A percentile compares a stretch with the other conserved stretches of the same genome.
Conservation (phyloP, 164 flowering plant species). For the Umbellularia californica region DNA sequence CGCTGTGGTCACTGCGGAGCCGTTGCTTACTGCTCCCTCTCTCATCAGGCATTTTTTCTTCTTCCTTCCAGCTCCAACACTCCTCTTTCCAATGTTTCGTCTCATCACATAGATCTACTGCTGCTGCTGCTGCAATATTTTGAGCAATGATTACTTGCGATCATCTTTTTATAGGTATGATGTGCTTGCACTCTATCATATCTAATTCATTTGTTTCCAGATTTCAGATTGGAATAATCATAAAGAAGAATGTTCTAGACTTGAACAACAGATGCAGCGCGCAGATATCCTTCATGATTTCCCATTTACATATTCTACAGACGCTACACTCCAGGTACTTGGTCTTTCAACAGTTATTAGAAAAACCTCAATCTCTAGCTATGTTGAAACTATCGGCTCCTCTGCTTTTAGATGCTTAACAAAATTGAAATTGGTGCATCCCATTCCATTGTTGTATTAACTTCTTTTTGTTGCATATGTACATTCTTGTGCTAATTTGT, state of each 20-base stretch:
- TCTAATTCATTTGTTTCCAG: slow-evolving; percentile 24
- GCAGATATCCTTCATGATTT: slow-evolving; percentile 54
- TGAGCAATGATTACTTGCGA: neutral
- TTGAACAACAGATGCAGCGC: slow-evolving; percentile 61
- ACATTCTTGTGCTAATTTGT: too few relatives aligned
- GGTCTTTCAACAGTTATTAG: neutral
- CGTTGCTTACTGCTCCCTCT: slow-evolving; percentile 74
- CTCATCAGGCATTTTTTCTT: slow-evolving; percentile 59
- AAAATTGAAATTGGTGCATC: neutral
- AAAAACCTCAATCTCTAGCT: neutral
- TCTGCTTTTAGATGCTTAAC: neutral
- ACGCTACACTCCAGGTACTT: slow-evolving; percentile 55
- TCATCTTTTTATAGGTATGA: neutral
- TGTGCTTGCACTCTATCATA: neutral
- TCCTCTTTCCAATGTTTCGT: neutral
- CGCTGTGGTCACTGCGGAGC: slow-evolving; percentile 73
- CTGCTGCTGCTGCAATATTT: neutral
- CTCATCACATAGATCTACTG: neutral
- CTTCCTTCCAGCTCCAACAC: neutral
- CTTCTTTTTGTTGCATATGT: too few relatives aligned
- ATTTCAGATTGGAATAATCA: slow-evolving; percentile 69
- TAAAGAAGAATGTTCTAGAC: slow-evolving; percentile 76
- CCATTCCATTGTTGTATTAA: neutral
- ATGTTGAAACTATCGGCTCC: neutral
- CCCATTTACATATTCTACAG: slow-evolving; percentile 66